Evolutionary conservation across 495 filamentous ascomycete genomes (phyloP), one percentile per base, ranked within the genome.

Genomic region (Lepidopterella palustris): DNA sequence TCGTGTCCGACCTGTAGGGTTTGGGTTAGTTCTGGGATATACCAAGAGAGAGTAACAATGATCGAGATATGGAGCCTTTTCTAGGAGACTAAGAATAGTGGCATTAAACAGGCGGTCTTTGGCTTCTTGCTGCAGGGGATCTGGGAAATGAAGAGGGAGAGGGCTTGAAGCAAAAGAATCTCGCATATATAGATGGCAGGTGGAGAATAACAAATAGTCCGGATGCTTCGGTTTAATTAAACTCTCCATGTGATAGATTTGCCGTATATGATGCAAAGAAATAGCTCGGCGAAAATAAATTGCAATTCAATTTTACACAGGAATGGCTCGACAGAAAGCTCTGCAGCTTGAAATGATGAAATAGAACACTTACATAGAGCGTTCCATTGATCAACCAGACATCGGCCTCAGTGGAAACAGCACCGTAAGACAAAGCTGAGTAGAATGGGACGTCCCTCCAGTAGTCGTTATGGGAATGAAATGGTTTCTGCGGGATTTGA

Each of bases 391-490:
- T 66, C 53, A 74, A 58, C 70, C 70, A 76, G 21, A 76, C 73
- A 62, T 76, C 73, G 2, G 70, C 73, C 59, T 76, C 73, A 21
- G 68, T 68, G 20, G 48, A 59, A 0, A 72, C 52, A 31, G 70
- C 70, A 6, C 73, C 73, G 31, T 72, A 69, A 5, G 65, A 65
- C 25, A 76, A 60, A 2, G 68, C 73, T 1, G 67, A 63, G 40
- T 71, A 72, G 61, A 72, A 72, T 0, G 71, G 71, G 1, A 74
- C 53, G 45, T 72, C 71, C 23, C 73, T 65, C 73, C 73, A 76
- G 59, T 76, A 76, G 61, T 74, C 72, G 52, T 74, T 73, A 62
- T 75, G 72, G 32, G 63, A 66, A 52, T 73, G 71, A 26, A 75
- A 64, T 4, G 68, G 51, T 70, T 75, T 75, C 70, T 71, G 40